These are phyloP conservation scores for Fraxinus sp. DNA, from an alignment of 305 asterid genomes.

Conservation along the genomic window DNA sequence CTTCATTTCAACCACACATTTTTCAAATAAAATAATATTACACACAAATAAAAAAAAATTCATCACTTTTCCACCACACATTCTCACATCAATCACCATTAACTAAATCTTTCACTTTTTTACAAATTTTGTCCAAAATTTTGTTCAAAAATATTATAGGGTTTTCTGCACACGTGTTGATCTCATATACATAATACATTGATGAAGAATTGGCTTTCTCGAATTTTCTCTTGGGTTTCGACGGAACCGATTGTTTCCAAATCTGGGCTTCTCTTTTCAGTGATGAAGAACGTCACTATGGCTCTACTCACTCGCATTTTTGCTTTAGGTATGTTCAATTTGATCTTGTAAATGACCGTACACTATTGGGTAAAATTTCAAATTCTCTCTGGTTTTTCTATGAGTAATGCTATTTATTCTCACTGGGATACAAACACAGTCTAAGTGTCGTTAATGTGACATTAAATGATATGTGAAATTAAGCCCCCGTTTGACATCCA, in stretches of 20 bases:
- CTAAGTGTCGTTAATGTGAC: no score
- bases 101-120: no score
- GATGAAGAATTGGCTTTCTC: constrained; percentile 29
- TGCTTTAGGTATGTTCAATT: constrained; percentile 49
- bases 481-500: no score
- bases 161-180: constrained; percentile 17
- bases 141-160: not conserved
- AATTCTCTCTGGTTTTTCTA: not conserved
- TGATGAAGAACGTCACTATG: constrained; percentile 40
- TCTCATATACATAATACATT: constrained; percentile 6
- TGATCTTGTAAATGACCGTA: not conserved
- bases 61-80: no score
- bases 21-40: no score
- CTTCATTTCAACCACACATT: no score
- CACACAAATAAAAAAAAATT: no score
- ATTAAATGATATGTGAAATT: no score
- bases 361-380: not conserved
- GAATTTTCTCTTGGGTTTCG: constrained; percentile 34
- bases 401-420: no score
- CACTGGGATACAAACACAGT: no score
- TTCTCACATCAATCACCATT: no score
- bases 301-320: constrained; percentile 55
- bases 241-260: constrained; percentile 15
- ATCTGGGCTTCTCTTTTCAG: constrained; percentile 23
- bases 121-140: no score